phyloP scores from a whole-genome alignment of 106 monocot genomes.

The Apostasia shenzhenica region DNA sequence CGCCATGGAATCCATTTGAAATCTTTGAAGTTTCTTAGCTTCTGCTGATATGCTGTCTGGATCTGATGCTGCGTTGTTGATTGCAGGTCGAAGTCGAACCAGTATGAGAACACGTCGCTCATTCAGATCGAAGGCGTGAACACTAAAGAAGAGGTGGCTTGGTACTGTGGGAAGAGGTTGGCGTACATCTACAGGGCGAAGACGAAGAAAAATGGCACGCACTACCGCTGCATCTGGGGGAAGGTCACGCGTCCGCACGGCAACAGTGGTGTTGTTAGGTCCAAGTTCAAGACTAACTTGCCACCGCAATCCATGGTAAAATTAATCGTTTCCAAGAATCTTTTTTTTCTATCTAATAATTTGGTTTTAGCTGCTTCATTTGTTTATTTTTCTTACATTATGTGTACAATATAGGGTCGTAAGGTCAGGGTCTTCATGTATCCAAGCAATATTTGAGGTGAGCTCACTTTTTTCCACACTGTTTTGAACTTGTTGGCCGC shows the following conservation, averaged over 20 bases:
- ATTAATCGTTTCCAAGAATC: not conserved
- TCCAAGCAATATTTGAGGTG: constrained; percentile 69
- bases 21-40: not conserved
- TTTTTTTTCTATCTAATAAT: not conserved
- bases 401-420: constrained; percentile 28
- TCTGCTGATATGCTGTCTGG: not conserved
- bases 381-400: not conserved
- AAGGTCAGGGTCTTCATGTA: constrained; percentile 75
- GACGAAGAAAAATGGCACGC: constrained; percentile 57
- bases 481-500: too few species aligned
- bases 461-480: not conserved
- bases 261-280: constrained; percentile 70
- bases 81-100: constrained; percentile 61
- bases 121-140: constrained; percentile 78
- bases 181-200: constrained; percentile 90
- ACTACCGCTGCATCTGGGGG: constrained; percentile 73
- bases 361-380: not conserved
- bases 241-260: constrained; percentile 75
- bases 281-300: constrained; percentile 85
- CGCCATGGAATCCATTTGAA: not conserved
- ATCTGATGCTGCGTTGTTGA: not conserved
- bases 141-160: constrained; percentile 66
- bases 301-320: constrained; percentile 82
- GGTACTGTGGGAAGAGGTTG: constrained; percentile 62
- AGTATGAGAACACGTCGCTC: constrained; percentile 76